Conservation (phyloP, 495 filamentous ascomycete genomes). For the Cryomyces minteri region DNA sequence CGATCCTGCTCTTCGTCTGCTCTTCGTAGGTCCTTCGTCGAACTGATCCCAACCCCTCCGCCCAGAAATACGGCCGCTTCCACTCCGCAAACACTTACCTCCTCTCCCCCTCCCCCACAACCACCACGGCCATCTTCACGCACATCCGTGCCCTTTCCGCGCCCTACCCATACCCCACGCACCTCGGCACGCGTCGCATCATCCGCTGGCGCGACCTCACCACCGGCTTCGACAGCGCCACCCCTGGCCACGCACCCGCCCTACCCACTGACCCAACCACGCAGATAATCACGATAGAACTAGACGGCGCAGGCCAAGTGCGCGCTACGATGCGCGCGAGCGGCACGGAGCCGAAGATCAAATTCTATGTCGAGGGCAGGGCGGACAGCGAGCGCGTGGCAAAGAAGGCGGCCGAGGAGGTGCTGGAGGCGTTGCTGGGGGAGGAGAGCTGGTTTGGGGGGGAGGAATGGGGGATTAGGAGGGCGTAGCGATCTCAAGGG, state of each 20-base stretch:
- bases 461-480: too few relatives aligned
- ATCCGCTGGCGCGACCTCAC: slow-evolving; percentile 52
- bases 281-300: slow-evolving; percentile 57
- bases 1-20: too few relatives aligned
- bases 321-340: slow-evolving; percentile 50
- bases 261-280: slow-evolving; percentile 38
- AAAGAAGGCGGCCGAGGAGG: slow-evolving; percentile 31
- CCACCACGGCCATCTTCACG: slow-evolving; percentile 34
- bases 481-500: too few relatives aligned
- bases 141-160: slow-evolving; percentile 17
- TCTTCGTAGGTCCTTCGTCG: too few relatives aligned
- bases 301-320: slow-evolving; percentile 30
- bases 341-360: slow-evolving; percentile 46
- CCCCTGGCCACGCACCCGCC: slow-evolving; percentile 31
- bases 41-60: too few relatives aligned
- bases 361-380: slow-evolving; percentile 22
- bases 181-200: slow-evolving; percentile 33
- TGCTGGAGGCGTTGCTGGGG: slow-evolving; percentile 29
- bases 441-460: slow-evolving; percentile 33
- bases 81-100: slow-evolving; percentile 52
- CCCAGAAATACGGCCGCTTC: slow-evolving; percentile 37
- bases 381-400: slow-evolving; percentile 22
- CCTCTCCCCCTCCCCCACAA: slow-evolving; percentile 34
- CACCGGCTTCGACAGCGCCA: slow-evolving; percentile 40
- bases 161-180: slow-evolving; percentile 18